A percentile compares a stretch with the other conserved stretches of the same genome.
These are phyloP conservation scores for Francoa sonchifolia DNA, from an alignment of 441 rosid species.

Conservation along the genomic window DNA sequence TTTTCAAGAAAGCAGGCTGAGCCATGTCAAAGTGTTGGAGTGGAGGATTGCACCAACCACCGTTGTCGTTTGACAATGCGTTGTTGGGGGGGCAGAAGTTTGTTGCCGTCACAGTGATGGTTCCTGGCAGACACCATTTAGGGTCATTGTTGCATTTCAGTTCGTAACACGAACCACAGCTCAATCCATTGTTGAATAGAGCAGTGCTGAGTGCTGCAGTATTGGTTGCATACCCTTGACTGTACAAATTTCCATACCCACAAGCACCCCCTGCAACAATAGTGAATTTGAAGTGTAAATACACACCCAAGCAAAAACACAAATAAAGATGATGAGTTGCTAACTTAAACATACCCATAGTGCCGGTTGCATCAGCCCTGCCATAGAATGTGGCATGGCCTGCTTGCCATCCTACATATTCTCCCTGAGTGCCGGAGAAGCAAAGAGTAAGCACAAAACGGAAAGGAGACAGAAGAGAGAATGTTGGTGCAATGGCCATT, in stretches of 20 bases:
- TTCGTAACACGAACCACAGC: slow-evolving; percentile 86
- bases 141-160: slow-evolving; percentile 68
- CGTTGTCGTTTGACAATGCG: slow-evolving; percentile 57
- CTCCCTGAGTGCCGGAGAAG: slow-evolving; percentile 27
- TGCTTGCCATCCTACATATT: slow-evolving; percentile 60
- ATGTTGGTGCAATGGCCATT: slow-evolving; percentile 21
- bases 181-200: slow-evolving; percentile 76
- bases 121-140: slow-evolving; percentile 69
- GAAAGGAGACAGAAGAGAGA: slow-evolving; percentile 19
- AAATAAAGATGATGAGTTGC: neutral
- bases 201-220: slow-evolving; percentile 94
- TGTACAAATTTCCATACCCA: slow-evolving; percentile 78
- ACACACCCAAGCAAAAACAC: neutral
- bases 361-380: slow-evolving; percentile 86
- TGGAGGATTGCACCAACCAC: slow-evolving; percentile 98
- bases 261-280: slow-evolving; percentile 83
- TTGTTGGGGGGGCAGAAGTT: slow-evolving; percentile 89
- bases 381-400: slow-evolving; percentile 92
- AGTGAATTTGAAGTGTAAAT: neutral
- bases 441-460: slow-evolving; percentile 20
- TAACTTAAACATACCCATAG: slow-evolving; percentile 52
- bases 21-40: slow-evolving; percentile 87
- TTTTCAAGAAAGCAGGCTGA: slow-evolving; percentile 78
- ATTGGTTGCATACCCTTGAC: slow-evolving; percentile 90
- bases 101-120: slow-evolving; percentile 73